Base-by-base conservation (phyloP, 805 yeast genomes). In the Candida nemodendra region DNA sequence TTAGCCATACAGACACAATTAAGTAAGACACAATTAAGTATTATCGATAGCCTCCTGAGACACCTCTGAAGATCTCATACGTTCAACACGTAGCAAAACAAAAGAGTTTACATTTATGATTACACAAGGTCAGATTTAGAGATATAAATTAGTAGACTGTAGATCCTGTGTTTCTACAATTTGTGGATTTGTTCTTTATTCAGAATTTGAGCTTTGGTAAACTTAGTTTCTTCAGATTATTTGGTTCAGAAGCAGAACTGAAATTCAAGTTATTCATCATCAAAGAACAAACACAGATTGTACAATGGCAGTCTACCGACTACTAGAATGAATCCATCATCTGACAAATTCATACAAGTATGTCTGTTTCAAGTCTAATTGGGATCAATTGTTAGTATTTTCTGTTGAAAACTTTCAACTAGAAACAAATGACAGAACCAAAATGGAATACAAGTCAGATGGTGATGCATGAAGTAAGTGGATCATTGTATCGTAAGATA, bases 231-330 rank as follows among this genome's bases (percentile, higher is more conserved):
- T 84, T 84, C 95, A 78, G 69, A 62, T 50, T 44, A 50, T 62
- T 64, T 71, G 76, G 76, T 73, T 87, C 96, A 87, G 96, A 87
- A 87, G 96, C 96, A 87, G 96, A 87, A 87, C 96, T 87, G 96
- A 84, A 74, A 62, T 54, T 51, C 56, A 57, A 53, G 64, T 66
- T 65, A 75, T 64, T 81, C 89, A 82, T 82, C 89, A 80, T 68
- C 45, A 53, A 66, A 53, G 41, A 38, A 27, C 30, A 31, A 28
- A 26, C 27, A 34, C 13, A 24, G 26, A 22, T 12, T 19, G 30
- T 16, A 14, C 15, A 15, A 36, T 13, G 19, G 28, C 7, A 38
- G 22, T 28, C 25, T 23, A 28, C 31, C 30, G 28, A 37, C 35
- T 29, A 29, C 27, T 43, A 36, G 31, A 32, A 36, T 35, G 27